Conservation (phyloP, 805 yeast species). For the Kuraishia hungarica region DNA sequence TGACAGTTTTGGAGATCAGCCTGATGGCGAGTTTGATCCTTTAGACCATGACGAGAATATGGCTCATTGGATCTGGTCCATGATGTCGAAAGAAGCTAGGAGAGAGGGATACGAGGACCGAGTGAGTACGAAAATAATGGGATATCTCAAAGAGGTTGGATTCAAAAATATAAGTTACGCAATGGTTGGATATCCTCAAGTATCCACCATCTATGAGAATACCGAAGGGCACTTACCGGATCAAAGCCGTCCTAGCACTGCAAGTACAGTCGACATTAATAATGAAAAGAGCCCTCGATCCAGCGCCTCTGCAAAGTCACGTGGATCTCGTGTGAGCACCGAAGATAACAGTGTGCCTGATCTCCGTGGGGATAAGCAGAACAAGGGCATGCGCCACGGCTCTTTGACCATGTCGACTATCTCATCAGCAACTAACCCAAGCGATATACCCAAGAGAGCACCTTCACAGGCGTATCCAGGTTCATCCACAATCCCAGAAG, state of each 20-base stretch:
- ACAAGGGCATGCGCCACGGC: background rate
- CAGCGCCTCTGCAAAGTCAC: background rate
- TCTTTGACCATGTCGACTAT: background rate
- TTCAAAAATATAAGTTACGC: constrained; percentile 16
- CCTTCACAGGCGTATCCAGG: background rate
- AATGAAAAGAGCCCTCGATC: background rate
- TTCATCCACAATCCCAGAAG: background rate
- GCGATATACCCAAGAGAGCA: background rate
- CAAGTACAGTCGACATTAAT: background rate
- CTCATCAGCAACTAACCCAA: background rate
- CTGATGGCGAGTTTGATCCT: background rate
- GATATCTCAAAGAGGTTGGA: constrained; percentile 14
- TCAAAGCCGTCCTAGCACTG: background rate
- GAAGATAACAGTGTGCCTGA: background rate
- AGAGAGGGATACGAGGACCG: constrained; percentile 10
- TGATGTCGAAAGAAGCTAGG: constrained; percentile 9
- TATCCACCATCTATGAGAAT: constrained; percentile 10
- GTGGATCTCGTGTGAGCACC: background rate
- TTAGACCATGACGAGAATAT: constrained; percentile 10
- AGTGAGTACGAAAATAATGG: constrained; percentile 12
- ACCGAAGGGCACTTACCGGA: background rate
- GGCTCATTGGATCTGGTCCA: constrained; percentile 13
- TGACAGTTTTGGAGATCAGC: background rate
- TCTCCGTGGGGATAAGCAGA: background rate
- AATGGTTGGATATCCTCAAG: constrained; percentile 18